Evolutionary conservation across 805 yeast species (phyloP).

Genomic region (Starmerella asiatica): DNA sequence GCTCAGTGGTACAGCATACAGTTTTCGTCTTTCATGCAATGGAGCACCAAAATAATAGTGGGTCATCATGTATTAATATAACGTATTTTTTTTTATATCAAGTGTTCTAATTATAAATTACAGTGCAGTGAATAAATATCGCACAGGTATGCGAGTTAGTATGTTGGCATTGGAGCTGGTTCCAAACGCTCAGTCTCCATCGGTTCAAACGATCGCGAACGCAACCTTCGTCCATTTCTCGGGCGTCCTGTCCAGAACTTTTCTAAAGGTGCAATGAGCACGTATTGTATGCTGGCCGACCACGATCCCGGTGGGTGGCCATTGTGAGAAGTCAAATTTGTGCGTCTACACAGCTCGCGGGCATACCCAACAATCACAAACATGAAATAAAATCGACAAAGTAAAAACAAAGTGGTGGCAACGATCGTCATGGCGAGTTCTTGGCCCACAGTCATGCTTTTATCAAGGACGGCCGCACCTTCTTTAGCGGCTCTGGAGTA

Average conservation of each 20-base stretch:
- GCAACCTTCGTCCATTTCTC: constrained; percentile 4
- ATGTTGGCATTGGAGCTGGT: too few species aligned
- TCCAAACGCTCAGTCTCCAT: constrained; percentile 15
- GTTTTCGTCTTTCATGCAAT: too few species aligned
- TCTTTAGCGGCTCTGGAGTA: background rate
- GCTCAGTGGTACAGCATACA: too few species aligned
- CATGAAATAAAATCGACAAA: constrained; percentile 41
- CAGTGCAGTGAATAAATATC: too few species aligned
- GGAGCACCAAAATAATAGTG: too few species aligned
- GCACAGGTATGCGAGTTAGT: too few species aligned
- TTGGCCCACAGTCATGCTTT: constrained; percentile 24
- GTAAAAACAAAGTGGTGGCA: constrained; percentile 35
- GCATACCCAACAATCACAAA: constrained; percentile 44
- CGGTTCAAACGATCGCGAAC: constrained; percentile 18
- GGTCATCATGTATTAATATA: too few species aligned
- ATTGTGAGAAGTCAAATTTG: constrained; percentile 27
- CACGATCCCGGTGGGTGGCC: constrained; percentile 26
- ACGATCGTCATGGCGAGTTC: constrained; percentile 35
- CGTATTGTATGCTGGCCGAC: constrained; percentile 23
- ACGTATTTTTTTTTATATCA: too few species aligned
- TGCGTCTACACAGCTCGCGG: constrained; percentile 36
- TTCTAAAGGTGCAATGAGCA: constrained; percentile 23
- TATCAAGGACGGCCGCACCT: constrained; percentile 11
- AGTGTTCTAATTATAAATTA: too few species aligned
- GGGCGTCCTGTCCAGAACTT: constrained; percentile 27